Conservation (phyloP, 805 yeast genomes). For the Kuraishia molischiana region DNA sequence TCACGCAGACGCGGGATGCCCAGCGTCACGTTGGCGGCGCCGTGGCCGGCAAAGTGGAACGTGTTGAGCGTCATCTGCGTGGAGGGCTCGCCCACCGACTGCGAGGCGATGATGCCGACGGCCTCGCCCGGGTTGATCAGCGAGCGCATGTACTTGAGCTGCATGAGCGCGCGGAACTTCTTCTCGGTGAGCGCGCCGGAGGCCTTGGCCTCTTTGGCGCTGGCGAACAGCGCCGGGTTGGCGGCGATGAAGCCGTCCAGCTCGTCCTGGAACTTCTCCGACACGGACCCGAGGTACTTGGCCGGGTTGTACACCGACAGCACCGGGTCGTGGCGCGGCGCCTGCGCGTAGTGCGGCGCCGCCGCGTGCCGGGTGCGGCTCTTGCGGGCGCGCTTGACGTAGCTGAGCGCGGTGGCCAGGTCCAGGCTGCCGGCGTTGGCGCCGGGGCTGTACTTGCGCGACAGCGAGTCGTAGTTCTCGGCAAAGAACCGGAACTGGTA, state of each 20-base stretch:
- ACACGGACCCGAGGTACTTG: constrained; percentile 84
- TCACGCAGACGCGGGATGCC: constrained; percentile 99
- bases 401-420: constrained; percentile 70
- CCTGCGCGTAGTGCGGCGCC: constrained; percentile 55
- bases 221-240: constrained; percentile 46
- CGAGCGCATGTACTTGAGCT: constrained; percentile 95
- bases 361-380: constrained; percentile 51
- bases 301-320: constrained; percentile 81
- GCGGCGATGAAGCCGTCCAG: constrained; percentile 59
- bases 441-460: constrained; percentile 80
- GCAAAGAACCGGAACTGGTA: constrained; percentile 87
- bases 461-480: constrained; percentile 80
- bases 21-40: constrained; percentile 98
- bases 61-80: constrained; percentile 97
- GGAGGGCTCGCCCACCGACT: constrained; percentile 98
- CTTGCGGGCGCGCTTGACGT: constrained; percentile 77
- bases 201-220: constrained; percentile 34
- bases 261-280: constrained; percentile 77
- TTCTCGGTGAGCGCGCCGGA: constrained; percentile 51
- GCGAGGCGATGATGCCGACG: constrained; percentile 97
- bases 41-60: constrained; percentile 99
- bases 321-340: constrained; percentile 75
- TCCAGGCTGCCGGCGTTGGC: constrained; percentile 64
- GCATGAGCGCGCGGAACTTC: constrained; percentile 95
- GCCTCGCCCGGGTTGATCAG: constrained; percentile 94